phyloP scores from a whole-genome alignment of 2,329 filamentous ascomycete genomes.

The Ophiostoma himal-ulmi region DNA sequence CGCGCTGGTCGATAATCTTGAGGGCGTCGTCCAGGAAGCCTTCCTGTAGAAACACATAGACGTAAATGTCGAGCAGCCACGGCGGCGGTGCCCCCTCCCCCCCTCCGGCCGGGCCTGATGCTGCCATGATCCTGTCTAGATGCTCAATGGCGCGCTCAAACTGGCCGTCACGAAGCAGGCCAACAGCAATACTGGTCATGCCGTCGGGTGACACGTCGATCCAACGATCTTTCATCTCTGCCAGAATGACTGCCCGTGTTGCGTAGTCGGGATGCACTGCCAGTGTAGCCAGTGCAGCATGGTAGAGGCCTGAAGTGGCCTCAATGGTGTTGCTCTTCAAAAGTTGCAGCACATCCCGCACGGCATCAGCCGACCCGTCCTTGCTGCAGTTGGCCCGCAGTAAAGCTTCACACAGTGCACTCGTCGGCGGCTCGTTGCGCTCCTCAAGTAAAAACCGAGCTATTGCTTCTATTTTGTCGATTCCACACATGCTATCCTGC shows the following conservation, averaged over 20 bases:
- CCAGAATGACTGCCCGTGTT: slow-evolving; percentile 63
- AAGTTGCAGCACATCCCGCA: slow-evolving; percentile 62
- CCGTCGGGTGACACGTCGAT: slow-evolving; percentile 56
- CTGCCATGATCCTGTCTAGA: slow-evolving; percentile 59
- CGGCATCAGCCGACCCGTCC: slow-evolving; percentile 60
- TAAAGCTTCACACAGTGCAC: slow-evolving; percentile 65
- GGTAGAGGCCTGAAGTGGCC: slow-evolving; percentile 61
- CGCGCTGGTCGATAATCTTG: slow-evolving; percentile 57
- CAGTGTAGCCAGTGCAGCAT: slow-evolving; percentile 65
- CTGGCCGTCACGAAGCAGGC: slow-evolving; percentile 72
- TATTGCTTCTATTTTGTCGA: slow-evolving; percentile 38
- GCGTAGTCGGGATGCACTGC: slow-evolving; percentile 82
- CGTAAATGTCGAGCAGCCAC: slow-evolving; percentile 75
- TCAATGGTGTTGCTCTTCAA: slow-evolving; percentile 59
- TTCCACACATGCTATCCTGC: slow-evolving; percentile 35
- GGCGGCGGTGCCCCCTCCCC: slow-evolving; percentile 41
- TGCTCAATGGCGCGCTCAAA: slow-evolving; percentile 72
- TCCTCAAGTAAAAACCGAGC: slow-evolving; percentile 54
- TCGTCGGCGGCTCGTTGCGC: slow-evolving; percentile 50
- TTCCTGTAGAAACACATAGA: slow-evolving; percentile 64
- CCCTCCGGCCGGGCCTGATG: slow-evolving; percentile 36
- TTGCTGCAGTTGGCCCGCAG: slow-evolving; percentile 65
- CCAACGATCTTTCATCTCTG: slow-evolving; percentile 70
- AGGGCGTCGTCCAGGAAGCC: slow-evolving; percentile 74
- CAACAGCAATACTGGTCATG: slow-evolving; percentile 62